Conservation (phyloP, 2,329 filamentous ascomycete species). For the Chrysoporthe cubensis region DNA sequence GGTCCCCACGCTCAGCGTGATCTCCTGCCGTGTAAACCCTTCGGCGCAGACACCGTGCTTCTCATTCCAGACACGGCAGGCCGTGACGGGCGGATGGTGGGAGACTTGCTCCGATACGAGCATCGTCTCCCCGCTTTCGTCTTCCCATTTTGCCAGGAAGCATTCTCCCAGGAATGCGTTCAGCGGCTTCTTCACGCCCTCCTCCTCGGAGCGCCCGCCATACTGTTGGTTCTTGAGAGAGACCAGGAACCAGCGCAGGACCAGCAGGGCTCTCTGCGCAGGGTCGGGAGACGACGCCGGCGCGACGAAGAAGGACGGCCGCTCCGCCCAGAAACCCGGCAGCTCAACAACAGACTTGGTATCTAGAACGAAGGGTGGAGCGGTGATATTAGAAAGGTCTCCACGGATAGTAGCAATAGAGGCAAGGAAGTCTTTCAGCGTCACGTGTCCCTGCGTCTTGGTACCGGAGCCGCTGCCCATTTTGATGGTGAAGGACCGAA, state of each 20-base stretch:
- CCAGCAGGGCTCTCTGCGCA: conserved; percentile 46
- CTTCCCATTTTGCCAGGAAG: conserved; percentile 43
- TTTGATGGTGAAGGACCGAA: not conserved
- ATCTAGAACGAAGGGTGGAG: conserved; percentile 59
- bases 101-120: conserved; percentile 37
- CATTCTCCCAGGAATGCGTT: conserved; percentile 55
- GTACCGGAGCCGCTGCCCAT: conserved; percentile 10
- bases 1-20: conserved; percentile 31
- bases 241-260: conserved; percentile 53
- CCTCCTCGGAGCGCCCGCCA: conserved; percentile 16
- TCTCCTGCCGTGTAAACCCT: conserved; percentile 36
- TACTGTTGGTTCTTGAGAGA: conserved; percentile 52
- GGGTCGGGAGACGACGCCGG: conserved; percentile 45
- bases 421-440: conserved; percentile 41
- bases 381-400: conserved; percentile 59
- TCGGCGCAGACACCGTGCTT: conserved; percentile 33
- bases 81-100: conserved; percentile 38
- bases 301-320: conserved; percentile 52
- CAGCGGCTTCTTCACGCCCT: conserved; percentile 54
- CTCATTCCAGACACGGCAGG: conserved; percentile 34
- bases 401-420: conserved; percentile 59
- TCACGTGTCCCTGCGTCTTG: conserved; percentile 32
- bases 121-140: conserved; percentile 35
- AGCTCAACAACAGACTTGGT: conserved; percentile 60
- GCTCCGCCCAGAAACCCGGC: conserved; percentile 61